A percentile compares a stretch with the other conserved stretches of the same genome.
These are phyloP conservation scores for Sarocladium oryzae DNA, from an alignment of 2,329 filamentous ascomycete genomes.

Conservation along the genomic window DNA sequence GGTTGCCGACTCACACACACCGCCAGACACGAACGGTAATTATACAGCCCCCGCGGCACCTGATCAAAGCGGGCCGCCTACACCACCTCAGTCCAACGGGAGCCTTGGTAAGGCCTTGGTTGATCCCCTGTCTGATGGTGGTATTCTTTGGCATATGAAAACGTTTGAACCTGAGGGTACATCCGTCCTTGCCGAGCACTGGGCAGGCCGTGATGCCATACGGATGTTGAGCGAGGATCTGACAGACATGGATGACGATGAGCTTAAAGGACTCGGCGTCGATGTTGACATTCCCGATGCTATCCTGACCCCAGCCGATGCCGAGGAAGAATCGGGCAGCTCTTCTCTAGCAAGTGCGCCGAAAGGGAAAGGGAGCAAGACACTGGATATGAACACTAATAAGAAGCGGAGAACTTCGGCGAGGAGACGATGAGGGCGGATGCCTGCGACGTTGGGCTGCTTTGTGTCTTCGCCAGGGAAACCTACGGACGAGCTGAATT, in stretches of 20 bases:
- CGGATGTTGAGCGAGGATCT: constrained; percentile 74
- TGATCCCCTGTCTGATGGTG: constrained; percentile 62
- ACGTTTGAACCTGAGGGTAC: constrained; percentile 75
- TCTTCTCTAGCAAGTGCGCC: not conserved
- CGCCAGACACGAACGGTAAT: not conserved
- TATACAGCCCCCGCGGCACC: constrained; percentile 7
- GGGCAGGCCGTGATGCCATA: constrained; percentile 54
- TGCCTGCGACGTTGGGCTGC: not conserved
- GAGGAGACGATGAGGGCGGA: constrained; percentile 24
- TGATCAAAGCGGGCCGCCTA: constrained; percentile 46
- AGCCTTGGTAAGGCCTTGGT: constrained; percentile 42
- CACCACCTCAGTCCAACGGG: constrained; percentile 60
- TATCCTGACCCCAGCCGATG: constrained; percentile 13
- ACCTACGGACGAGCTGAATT: constrained; percentile 1
- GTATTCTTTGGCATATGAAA: constrained; percentile 82
- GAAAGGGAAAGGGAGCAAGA: constrained; percentile 12
- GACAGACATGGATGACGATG: constrained; percentile 87
- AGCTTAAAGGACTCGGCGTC: constrained; percentile 63
- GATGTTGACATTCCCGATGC: constrained; percentile 39
- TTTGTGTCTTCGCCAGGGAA: not conserved
- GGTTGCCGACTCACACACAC: not conserved
- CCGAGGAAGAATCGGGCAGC: not conserved
- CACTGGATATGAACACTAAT: constrained; percentile 22
- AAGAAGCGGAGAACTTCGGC: constrained; percentile 29
- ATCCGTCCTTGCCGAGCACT: constrained; percentile 66